Percentiles rank a stretch among this genome's conserved stretches.
These are phyloP conservation scores for Saccharomycopsis javanensis DNA, from an alignment of 805 yeast genomes.

Conservation along the genomic window DNA sequence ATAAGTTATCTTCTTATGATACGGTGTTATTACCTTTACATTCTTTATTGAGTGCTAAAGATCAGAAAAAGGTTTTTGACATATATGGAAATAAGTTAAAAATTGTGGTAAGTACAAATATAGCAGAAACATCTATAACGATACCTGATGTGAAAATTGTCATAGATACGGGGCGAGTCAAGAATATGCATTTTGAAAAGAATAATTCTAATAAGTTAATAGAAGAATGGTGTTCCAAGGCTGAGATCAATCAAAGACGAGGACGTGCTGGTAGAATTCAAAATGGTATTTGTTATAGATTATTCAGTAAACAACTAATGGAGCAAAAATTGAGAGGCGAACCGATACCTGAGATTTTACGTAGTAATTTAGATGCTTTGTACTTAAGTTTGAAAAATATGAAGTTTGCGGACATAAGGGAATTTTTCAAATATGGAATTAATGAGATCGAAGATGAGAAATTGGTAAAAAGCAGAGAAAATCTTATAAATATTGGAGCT, in stretches of 20 bases:
- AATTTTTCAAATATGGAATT: slow-evolving; percentile 62
- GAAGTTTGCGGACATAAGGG: slow-evolving; percentile 67
- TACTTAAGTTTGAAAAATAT: slow-evolving; percentile 80
- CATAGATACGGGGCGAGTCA: slow-evolving; percentile 79
- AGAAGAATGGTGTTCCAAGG: slow-evolving; percentile 82
- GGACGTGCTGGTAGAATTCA: slow-evolving; percentile 98
- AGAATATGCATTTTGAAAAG: slow-evolving; percentile 61
- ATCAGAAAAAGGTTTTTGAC: slow-evolving; percentile 69
- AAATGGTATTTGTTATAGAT: slow-evolving; percentile 69
- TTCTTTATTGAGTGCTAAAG: slow-evolving; percentile 75
- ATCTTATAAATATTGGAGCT: slow-evolving; percentile 66
- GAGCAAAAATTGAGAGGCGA: slow-evolving; percentile 48
- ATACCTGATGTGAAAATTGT: slow-evolving; percentile 93
- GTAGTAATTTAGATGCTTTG: slow-evolving; percentile 75
- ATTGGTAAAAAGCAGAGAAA: slow-evolving; percentile 40
- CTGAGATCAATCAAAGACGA: slow-evolving; percentile 82
- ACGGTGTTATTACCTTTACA: slow-evolving; percentile 58
- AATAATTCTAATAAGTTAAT: slow-evolving; percentile 60
- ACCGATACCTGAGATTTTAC: slow-evolving; percentile 82
- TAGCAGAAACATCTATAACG: slow-evolving; percentile 96
- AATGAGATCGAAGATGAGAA: slow-evolving; percentile 64
- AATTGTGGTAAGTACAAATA: slow-evolving; percentile 81
- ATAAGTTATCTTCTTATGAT: background rate
- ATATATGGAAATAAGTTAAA: slow-evolving; percentile 40
- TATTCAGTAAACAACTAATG: slow-evolving; percentile 59